Base-by-base conservation (phyloP, 345 rosid genomes). In the Litchi chinensis region DNA sequence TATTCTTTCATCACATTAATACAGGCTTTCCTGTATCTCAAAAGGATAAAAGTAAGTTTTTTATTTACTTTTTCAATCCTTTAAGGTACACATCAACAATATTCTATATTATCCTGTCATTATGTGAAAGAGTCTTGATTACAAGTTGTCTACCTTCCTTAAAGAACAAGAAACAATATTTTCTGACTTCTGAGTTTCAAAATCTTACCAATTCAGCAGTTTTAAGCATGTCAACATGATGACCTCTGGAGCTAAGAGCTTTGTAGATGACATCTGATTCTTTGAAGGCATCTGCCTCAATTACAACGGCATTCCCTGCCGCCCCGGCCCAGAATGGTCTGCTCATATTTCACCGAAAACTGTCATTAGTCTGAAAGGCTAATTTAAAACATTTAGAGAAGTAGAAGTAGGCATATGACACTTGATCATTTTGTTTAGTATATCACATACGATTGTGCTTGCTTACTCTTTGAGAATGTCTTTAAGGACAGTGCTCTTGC, bases 201-300 rank as follows among this genome's bases (percentile, higher is more conserved):
- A 50, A n/a, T 74, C 84, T 76, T 66, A 93, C 98, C 86, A 93
- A 75, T 83, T 95, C 99, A 71, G 99, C 96, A 12, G 98, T 95
- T 74, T 83, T 91, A 80, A 95, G 87, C 97, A 95, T 81, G 86
- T 93, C 97, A 4, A 79, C 93, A 76, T 93, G 96, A 22, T 93
- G 97, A 37, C 99, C 98, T 78, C 86, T 86, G 74, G 97, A 92
- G 87, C 93, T 93, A 43, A 96, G 89, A 73, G 98, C 98, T 84
- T 84, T 89, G 79, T 91, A 96, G 18, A 96, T 88, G n/a, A 92
- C 98, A 81, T 96, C 99, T 46, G 98, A 83, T 83, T 96, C 99
- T 77, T 96, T 94, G 82, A 96, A 96, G 6, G 98, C 99, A 78
- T 94, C 98, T 5, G 97, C 99, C 85, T 96, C 98, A 5, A 96